Evolutionary conservation across 257 asterid genomes (phyloP), one percentile per base, ranked within the genome.

Genomic region (Knoxia roxburghii): DNA sequence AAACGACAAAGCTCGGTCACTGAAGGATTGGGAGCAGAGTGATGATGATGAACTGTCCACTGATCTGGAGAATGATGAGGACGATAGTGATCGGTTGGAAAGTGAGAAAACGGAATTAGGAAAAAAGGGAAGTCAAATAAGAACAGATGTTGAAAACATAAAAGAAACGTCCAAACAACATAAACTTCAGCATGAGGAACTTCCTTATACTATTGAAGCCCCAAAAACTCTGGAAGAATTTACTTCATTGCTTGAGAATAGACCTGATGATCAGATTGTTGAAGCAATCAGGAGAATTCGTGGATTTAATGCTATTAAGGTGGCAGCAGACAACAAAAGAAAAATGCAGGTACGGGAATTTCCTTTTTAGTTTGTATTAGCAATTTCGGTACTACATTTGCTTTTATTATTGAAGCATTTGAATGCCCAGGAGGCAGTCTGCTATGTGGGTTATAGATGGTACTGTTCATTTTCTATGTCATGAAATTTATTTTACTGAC

Each of bases 1-100:
- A 58, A 35, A 60, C 71, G 84, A 68, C 60, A 79, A 75, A 72
- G 68, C 75, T 60, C 80, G 59, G 58, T 74, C 88, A 65, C 71
- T 88, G 58, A 88, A 84, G 76, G 99, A 90, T 82, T 93, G 99
- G 99, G 99, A 94, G 74, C 96, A 90, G 77, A 94, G 97, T 83
- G 96, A 90, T 40, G 98, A 89, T 70, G 98, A 92, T 33, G 52
- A 76, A 51, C 59, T 86, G 53, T 86, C 60, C 69, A 74, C 76
- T 69, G 67, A 82, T 67, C 62, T 77, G 69, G 89, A 84, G 73
- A 93, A 87, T 0, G 80, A 72, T 51, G 87, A 80, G 7, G 80
- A 71, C 6, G 68, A 29, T 41, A 71, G 51, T n/a, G 81, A 64
- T 69, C 72, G 26, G 68, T 68, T 59, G 69, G 73, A 73, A 29